A percentile compares a stretch with the other conserved stretches of the same genome.
Conservation (phyloP, 495 filamentous ascomycete genomes). For the Penicillium maclennaniae region DNA sequence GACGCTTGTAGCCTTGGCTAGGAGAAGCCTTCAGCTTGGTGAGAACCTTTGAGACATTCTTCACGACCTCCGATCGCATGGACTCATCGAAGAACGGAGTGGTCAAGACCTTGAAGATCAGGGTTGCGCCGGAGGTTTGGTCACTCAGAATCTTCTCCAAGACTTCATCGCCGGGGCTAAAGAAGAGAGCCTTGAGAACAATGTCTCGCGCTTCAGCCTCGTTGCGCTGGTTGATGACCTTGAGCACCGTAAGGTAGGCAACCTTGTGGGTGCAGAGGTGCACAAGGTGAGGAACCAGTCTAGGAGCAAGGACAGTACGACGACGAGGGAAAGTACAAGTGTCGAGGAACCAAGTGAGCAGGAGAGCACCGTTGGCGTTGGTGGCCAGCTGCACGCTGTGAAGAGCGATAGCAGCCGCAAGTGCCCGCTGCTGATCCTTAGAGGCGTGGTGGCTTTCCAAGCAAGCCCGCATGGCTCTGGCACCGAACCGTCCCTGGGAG, state of each 20-base stretch:
- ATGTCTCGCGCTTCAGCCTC: conserved; percentile 91
- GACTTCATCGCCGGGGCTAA: conserved; percentile 81
- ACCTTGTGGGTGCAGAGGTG: conserved; percentile 99
- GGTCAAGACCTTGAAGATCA: conserved; percentile 97
- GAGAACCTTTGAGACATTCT: conserved; percentile 87
- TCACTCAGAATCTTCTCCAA: conserved; percentile 89
- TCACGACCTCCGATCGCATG: conserved; percentile 79
- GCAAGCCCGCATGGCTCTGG: conserved; percentile 93
- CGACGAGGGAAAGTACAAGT: conserved; percentile 94
- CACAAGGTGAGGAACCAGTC: conserved; percentile 92
- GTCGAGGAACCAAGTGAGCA: conserved; percentile 97
- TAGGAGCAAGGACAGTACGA: conserved; percentile 85
- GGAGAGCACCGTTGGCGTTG: conserved; percentile 89
- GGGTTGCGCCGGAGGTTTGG: conserved; percentile 84
- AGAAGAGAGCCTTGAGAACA: conserved; percentile 90
- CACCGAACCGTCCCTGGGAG: conserved; percentile 88
- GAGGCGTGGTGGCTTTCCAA: conserved; percentile 93
- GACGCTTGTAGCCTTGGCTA: conserved; percentile 92
- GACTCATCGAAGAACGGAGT: conserved; percentile 96
- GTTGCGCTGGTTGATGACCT: conserved; percentile 97
- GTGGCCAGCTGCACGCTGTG: conserved; percentile 96
- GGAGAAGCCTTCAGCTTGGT: conserved; percentile 87
- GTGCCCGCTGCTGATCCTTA: conserved; percentile 91
- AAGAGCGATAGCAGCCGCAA: conserved; percentile 89
- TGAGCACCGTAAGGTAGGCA: conserved; percentile 92